Evolutionary conservation across 1,284 basidiomycete genomes (phyloP), one percentile per base, ranked within the genome.

Genomic region (Inonotus hispidus): DNA sequence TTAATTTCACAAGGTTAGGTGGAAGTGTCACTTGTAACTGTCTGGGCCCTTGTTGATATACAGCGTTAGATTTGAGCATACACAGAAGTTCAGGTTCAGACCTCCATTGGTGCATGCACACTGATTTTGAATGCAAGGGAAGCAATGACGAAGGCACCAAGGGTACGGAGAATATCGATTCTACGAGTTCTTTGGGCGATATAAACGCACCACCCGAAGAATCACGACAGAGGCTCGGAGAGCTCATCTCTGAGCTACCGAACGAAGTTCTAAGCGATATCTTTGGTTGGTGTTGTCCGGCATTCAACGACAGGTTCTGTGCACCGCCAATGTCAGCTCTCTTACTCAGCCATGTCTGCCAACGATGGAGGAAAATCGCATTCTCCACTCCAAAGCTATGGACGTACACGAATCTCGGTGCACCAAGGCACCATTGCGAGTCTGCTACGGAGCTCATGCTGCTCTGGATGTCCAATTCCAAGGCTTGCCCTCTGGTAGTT

Each of bases 191-290:
- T 49, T 3, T 14, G 10, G 2, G 23, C 11, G 13, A 52, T n/a
- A 27, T 16, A 11, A 35, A 3, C 16, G 11, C 16, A n/a, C 10
- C 25, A 19, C 14, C 29, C 16, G 10, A 32, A 7, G 25, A 14
- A 3, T 23, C 47, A 14, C 14, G 41, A 10, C 19, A 41, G 25
- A 27, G 19, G n/a, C 29, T 55, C 10, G 58, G 58, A 29, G 37
- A 53, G n/a, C 58, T 54, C 19, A 43, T 61, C 8, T 58, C 54
- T 2, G 10, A 25, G 10, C 37, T 62, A 35, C 61, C 61, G 8
- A n/a, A 58, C 13, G 61, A 62, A 39, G 35, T 62, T 37, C 25
- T 59, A 3, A 29, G 41, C 37, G 61, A 62, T 11, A 62, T 62
- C 41, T 62, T 59, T 23, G 14, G 1, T 21, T 62, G 61, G 61